These are phyloP conservation scores for Leishmania amazonensis DNA, from an alignment of 208 protist species.

Conservation along the genomic window DNA sequence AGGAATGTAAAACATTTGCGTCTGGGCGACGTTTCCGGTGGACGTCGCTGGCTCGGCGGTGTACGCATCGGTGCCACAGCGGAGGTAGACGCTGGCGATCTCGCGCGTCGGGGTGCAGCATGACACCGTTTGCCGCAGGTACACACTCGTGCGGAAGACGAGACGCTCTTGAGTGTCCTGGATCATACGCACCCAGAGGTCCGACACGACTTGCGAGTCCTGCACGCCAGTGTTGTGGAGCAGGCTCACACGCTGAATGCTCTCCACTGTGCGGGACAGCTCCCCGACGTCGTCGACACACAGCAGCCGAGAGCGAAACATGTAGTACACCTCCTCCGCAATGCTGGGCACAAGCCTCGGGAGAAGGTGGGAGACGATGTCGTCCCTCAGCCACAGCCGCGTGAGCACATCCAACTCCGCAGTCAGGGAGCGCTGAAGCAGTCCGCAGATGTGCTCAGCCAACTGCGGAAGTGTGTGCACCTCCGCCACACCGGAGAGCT, in stretches of 20 bases:
- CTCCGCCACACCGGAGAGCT: constrained; percentile 22
- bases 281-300: constrained; percentile 78
- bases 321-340: constrained; percentile 75
- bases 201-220: constrained; percentile 46
- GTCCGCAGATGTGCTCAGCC: constrained; percentile 46
- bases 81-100: constrained; percentile 46
- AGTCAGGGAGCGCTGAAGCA: constrained; percentile 62
- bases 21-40: not conserved
- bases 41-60: not conserved
- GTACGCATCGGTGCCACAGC: constrained; percentile 27
- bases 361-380: constrained; percentile 55
- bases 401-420: constrained; percentile 62
- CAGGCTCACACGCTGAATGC: constrained; percentile 59
- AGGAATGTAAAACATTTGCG: constrained; percentile 46
- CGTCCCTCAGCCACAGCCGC: constrained; percentile 78
- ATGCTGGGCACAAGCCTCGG: constrained; percentile 61
- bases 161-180: constrained; percentile 88
- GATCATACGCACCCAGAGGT: constrained; percentile 75
- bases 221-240: constrained; percentile 34
- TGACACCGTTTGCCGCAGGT: constrained; percentile 62
- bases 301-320: constrained; percentile 81
- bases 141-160: constrained; percentile 83
- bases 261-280: constrained; percentile 66
- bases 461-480: constrained; percentile 51
- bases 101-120: constrained; percentile 41